Percentiles rank a stretch among this genome's conserved stretches.
Evolutionary conservation across 2,329 filamentous ascomycete species (phyloP).

Genomic region (Scorias spongiosa): DNA sequence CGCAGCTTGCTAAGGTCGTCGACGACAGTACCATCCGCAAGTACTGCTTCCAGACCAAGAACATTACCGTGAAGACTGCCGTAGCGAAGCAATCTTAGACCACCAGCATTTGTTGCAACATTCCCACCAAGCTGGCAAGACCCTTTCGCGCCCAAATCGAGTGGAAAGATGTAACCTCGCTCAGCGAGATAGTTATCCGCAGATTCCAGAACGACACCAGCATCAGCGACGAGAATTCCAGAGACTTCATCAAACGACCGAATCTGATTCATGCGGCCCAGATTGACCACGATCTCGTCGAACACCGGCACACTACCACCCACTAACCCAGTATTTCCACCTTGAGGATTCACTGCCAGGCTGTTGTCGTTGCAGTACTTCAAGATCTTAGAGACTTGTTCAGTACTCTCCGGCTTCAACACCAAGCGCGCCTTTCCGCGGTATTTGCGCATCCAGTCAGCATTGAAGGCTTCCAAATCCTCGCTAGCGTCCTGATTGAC

Average conservation of each 20-base stretch:
- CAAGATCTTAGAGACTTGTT: conserved; percentile 80
- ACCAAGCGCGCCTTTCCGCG: conserved; percentile 78
- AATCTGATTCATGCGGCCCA: conserved; percentile 80
- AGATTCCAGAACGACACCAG: conserved; percentile 77
- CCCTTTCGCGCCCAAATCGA: conserved; percentile 95
- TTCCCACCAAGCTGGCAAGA: conserved; percentile 95
- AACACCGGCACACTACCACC: conserved; percentile 94
- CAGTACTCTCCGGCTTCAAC: conserved; percentile 67
- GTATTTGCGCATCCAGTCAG: conserved; percentile 99
- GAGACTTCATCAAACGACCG: conserved; percentile 86
- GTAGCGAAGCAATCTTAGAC: conserved; percentile 76
- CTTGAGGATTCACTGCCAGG: conserved; percentile 90
- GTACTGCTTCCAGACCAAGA: conserved; percentile 79
- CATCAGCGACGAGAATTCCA: conserved; percentile 77
- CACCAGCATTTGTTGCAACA: conserved; percentile 88
- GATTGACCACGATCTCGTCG: conserved; percentile 91
- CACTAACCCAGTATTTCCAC: conserved; percentile 90
- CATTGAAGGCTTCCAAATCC: conserved; percentile 84
- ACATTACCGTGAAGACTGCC: conserved; percentile 89
- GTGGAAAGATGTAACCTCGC: conserved; percentile 75
- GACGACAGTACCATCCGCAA: conserved; percentile 83
- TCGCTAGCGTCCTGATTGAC: conserved; percentile 57
- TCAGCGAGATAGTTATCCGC: conserved; percentile 77
- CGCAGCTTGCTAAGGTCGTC: conserved; percentile 76
- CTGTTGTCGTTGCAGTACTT: conserved; percentile 89